Conservation (phyloP, 2,329 filamentous ascomycete species). For the Fusarium brachygibbosum region DNA sequence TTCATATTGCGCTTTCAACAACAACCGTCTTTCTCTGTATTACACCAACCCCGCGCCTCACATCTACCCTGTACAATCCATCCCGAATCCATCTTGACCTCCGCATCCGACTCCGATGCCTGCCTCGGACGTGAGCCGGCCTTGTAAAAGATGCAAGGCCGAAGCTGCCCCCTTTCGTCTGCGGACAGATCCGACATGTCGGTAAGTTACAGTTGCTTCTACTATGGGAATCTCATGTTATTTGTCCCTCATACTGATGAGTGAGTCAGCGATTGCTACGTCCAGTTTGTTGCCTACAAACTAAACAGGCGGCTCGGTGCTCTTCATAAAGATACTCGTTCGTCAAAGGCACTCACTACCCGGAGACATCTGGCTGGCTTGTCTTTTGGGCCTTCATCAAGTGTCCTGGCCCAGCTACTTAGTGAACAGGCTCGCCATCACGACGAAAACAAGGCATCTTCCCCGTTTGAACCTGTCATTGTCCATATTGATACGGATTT, state of each 20-base stretch:
- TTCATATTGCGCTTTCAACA: background rate
- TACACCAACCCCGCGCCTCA: background rate
- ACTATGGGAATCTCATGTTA: background rate
- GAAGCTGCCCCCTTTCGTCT: slow-evolving; percentile 50
- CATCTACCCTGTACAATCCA: slow-evolving; percentile 42
- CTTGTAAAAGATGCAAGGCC: slow-evolving; percentile 54
- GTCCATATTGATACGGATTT: slow-evolving; percentile 66
- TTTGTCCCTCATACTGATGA: slow-evolving; percentile 16
- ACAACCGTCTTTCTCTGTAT: background rate
- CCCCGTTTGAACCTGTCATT: slow-evolving; percentile 76
- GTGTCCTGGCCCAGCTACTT: slow-evolving; percentile 81
- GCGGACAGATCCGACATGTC: slow-evolving; percentile 52
- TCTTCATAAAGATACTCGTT: slow-evolving; percentile 63
- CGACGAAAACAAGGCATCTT: slow-evolving; percentile 71
- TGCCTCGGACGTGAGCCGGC: slow-evolving; percentile 39
- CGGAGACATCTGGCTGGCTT: slow-evolving; percentile 78
- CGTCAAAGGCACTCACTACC: slow-evolving; percentile 52
- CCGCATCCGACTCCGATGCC: slow-evolving; percentile 32
- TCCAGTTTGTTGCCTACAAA: slow-evolving; percentile 82
- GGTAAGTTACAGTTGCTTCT: slow-evolving; percentile 42
- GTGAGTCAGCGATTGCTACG: slow-evolving; percentile 73
- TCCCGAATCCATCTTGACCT: slow-evolving; percentile 8
- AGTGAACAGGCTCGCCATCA: slow-evolving; percentile 77
- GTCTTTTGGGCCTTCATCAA: slow-evolving; percentile 86
- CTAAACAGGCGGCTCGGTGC: slow-evolving; percentile 77